A percentile compares a stretch with the other conserved stretches of the same genome.
Evolutionary conservation across 2,329 filamentous ascomycete species (phyloP).

Genomic region (Clathrospora elynae): DNA sequence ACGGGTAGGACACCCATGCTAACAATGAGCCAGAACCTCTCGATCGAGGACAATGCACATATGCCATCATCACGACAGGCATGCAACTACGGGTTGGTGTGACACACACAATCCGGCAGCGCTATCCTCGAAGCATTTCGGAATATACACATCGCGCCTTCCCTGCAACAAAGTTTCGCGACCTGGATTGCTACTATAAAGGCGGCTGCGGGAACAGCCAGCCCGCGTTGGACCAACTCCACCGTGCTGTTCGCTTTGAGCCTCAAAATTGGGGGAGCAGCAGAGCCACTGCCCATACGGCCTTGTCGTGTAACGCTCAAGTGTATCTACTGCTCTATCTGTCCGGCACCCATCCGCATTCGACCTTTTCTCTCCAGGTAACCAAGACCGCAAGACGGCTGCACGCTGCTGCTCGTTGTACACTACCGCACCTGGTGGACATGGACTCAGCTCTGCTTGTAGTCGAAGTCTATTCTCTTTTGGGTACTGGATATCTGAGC

Average conservation of each 20-base stretch:
- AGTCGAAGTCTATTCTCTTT: constrained; percentile 32
- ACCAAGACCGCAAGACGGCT: constrained; percentile 31
- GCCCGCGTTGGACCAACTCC: constrained; percentile 49
- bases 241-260: constrained; percentile 34
- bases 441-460: constrained; percentile 29
- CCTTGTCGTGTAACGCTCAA: constrained; percentile 37
- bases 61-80: constrained; percentile 26
- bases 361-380: constrained; percentile 28
- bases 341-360: constrained; percentile 41
- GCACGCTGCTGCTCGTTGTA: constrained; percentile 36
- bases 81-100: constrained; percentile 31
- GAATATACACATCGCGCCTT: constrained; percentile 30
- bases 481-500: constrained; percentile 21
- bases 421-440: constrained; percentile 31
- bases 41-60: constrained; percentile 21
- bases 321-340: constrained; percentile 45
- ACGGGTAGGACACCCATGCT: constrained; percentile 8
- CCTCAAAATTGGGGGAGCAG: constrained; percentile 30
- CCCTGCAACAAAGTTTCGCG: constrained; percentile 44
- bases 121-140: constrained; percentile 28
- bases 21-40: constrained; percentile 10
- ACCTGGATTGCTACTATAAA: constrained; percentile 50
- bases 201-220: constrained; percentile 52
- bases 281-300: constrained; percentile 34
- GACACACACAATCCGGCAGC: constrained; percentile 34